Percentiles rank a stretch among this genome's conserved stretches.
Conservation (phyloP, 2,329 filamentous ascomycete species). For the Alternaria brassicicola region DNA sequence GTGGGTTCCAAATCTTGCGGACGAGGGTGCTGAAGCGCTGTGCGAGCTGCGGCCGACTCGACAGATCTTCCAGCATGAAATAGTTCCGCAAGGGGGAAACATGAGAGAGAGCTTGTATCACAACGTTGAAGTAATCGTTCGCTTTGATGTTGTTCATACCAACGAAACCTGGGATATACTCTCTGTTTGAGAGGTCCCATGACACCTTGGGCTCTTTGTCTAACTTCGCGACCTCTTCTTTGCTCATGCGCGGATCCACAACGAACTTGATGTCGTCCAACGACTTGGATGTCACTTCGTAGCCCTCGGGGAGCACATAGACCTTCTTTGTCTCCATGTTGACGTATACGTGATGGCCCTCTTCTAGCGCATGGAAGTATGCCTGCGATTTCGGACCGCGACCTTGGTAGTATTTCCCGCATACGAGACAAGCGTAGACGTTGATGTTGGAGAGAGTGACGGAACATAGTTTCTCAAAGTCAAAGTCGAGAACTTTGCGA, state of each 20-base stretch:
- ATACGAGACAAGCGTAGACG: constrained; percentile 95
- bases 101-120: constrained; percentile 89
- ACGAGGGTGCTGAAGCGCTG: constrained; percentile 88
- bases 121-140: constrained; percentile 97
- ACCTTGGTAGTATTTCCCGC: constrained; percentile 97
- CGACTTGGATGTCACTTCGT: constrained; percentile 92
- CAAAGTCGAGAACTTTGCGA: constrained; percentile 90
- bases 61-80: constrained; percentile 85
- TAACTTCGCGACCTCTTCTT: constrained; percentile 77
- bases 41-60: constrained; percentile 76
- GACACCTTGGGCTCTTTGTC: constrained; percentile 70
- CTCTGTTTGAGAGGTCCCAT: constrained; percentile 80
- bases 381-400: constrained; percentile 92
- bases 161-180: constrained; percentile 92
- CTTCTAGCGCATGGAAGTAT: constrained; percentile 95
- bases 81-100: constrained; percentile 89
- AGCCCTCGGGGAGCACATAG: constrained; percentile 92
- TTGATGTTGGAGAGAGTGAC: constrained; percentile 97
- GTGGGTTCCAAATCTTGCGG: constrained; percentile 97
- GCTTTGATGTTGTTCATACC: constrained; percentile 99
- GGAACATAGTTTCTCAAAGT: constrained; percentile 98
- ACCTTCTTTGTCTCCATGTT: constrained; percentile 94
- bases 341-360: constrained; percentile 96
- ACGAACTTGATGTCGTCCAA: constrained; percentile 99
- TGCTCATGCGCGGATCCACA: constrained; percentile 85